These are phyloP conservation scores for Hirschfeldia incana DNA, from an alignment of 345 rosid genomes.

Conservation along the genomic window DNA sequence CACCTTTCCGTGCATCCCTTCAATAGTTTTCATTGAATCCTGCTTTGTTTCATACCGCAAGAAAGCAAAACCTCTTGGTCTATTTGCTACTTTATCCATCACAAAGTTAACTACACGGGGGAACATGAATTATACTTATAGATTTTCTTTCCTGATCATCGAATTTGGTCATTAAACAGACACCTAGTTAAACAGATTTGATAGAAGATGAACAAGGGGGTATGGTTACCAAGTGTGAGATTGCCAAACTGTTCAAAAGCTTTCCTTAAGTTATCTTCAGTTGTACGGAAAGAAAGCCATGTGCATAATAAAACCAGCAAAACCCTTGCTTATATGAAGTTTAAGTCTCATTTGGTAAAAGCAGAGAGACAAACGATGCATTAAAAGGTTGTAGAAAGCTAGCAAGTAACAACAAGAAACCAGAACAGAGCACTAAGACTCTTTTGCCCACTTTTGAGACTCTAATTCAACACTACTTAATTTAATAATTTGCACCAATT, in stretches of 20 bases:
- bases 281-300: conserved; percentile 82
- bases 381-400: background rate
- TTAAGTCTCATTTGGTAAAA: background rate
- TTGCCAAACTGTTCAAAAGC: conserved; percentile 71
- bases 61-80: conserved; percentile 83
- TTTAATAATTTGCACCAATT: background rate
- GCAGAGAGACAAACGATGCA: background rate
- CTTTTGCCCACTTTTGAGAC: background rate
- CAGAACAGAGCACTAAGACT: background rate
- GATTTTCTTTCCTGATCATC: background rate
- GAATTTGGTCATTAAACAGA: background rate
- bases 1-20: conserved; percentile 94
- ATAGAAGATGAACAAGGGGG: background rate
- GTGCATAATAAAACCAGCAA: conserved; percentile 13
- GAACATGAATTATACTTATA: conserved; percentile 5
- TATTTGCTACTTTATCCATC: conserved; percentile 76
- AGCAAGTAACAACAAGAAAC: background rate
- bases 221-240: conserved; percentile 55
- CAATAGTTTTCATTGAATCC: conserved; percentile 63
- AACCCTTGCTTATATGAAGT: background rate
- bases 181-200: background rate
- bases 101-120: conserved; percentile 58
- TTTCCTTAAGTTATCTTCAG: conserved; percentile 66
- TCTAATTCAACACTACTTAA: background rate
- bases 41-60: conserved; percentile 67